phyloP scores from a whole-genome alignment of 2,329 filamentous ascomycete species.

The Fusarium zealandicum region DNA sequence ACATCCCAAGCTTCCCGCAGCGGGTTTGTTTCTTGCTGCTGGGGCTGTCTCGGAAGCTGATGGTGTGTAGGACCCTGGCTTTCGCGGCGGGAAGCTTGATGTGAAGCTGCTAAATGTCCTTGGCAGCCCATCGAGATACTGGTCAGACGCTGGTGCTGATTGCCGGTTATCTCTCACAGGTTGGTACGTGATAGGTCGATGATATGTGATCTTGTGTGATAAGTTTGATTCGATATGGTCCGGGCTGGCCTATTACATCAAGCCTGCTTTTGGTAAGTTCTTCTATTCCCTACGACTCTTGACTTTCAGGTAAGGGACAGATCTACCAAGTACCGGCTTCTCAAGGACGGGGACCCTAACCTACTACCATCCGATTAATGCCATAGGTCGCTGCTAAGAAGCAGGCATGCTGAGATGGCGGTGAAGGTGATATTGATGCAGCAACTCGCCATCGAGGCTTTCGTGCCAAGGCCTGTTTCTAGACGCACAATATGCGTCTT shows the following conservation, averaged over 20 bases:
- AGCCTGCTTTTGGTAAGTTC: not conserved
- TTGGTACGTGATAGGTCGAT: conserved; percentile 26
- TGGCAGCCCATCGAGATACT: not conserved
- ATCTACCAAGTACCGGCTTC: conserved; percentile 12
- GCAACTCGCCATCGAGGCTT: not conserved
- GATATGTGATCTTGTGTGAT: conserved; percentile 14
- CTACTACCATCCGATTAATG: not conserved
- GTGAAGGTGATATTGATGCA: conserved; percentile 12
- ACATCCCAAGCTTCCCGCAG: not conserved
- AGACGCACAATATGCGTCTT: too few species aligned
- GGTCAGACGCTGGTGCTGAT: too few species aligned
- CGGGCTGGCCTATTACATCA: not conserved
- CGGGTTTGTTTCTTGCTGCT: conserved; percentile 16
- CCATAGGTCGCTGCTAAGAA: too few species aligned
- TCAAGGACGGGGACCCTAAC: not conserved
- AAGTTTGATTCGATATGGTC: conserved; percentile 11
- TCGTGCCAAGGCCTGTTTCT: not conserved
- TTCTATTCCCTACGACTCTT: conserved; percentile 1
- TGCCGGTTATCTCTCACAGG: too few species aligned
- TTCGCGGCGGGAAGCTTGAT: conserved; percentile 6
- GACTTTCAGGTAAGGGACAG: conserved; percentile 1
- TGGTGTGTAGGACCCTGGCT: conserved; percentile 31
- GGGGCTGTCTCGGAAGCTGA: conserved; percentile 6
- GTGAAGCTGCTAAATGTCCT: conserved; percentile 10
- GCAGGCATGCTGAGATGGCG: conserved; percentile 9